phyloP scores from a whole-genome alignment of 176 grass and related monocot genomes.

The Themeda triandra region DNA sequence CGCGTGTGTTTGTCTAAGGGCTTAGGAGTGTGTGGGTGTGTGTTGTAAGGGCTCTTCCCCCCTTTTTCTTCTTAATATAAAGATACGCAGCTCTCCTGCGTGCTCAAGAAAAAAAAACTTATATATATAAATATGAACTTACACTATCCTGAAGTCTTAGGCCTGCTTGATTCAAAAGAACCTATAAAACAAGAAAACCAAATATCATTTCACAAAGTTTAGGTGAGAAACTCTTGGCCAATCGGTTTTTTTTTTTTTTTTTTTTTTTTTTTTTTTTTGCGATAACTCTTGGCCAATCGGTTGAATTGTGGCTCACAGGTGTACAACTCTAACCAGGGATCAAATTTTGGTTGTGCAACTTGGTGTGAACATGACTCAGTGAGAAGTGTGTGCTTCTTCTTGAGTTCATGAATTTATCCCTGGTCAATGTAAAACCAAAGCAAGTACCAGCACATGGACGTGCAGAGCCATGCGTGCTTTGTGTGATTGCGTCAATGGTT shows the following conservation, averaged over 20 bases:
- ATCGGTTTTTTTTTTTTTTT: too few relatives aligned
- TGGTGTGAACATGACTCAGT: too few relatives aligned
- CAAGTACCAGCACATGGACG: neutral
- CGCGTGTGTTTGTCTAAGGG: too few relatives aligned
- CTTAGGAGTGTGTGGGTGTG: too few relatives aligned
- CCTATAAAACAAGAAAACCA: slow-evolving; percentile 47
- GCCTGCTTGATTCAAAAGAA: slow-evolving; percentile 86
- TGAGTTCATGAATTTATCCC: neutral
- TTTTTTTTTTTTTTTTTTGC: too few relatives aligned
- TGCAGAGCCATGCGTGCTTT: neutral
- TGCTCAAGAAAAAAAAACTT: too few relatives aligned
- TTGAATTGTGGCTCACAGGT: neutral
- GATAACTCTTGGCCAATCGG: neutral
- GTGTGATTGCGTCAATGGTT: neutral
- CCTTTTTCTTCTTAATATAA: too few relatives aligned
- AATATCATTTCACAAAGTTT: neutral
- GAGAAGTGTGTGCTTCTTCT: neutral
- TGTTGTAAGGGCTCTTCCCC: too few relatives aligned
- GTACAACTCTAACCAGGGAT: neutral
- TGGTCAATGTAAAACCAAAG: neutral
- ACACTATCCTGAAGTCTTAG: slow-evolving; percentile 82
- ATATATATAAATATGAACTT: too few relatives aligned
- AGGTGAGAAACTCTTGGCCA: neutral
- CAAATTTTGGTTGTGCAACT: neutral
- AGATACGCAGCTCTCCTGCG: too few relatives aligned